phyloP scores from a whole-genome alignment of 139 green algal species.

The Eudorina sp. region DNA sequence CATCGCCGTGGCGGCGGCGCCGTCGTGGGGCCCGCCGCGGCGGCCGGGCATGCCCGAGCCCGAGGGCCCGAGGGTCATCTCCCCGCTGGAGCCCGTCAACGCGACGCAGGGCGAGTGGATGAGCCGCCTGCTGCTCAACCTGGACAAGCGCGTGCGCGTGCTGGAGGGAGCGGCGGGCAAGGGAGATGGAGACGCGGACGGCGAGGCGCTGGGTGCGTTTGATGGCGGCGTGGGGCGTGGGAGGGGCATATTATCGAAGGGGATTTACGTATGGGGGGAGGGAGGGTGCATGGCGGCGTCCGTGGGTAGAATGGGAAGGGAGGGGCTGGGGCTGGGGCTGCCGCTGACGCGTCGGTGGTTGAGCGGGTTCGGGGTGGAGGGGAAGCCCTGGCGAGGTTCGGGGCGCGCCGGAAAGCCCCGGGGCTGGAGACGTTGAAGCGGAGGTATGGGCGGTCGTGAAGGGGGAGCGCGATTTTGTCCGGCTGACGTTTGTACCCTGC shows the following conservation, averaged over 20 bases:
- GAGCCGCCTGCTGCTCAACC: constrained; percentile 33
- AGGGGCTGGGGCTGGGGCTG: no score
- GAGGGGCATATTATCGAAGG: no score
- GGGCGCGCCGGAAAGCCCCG: no score
- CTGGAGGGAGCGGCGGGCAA: constrained; percentile 29
- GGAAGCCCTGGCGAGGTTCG: no score
- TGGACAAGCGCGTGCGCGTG: constrained; percentile 38
- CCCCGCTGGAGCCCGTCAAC: constrained; percentile 9
- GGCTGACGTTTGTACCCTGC: no score
- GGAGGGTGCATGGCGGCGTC: not conserved
- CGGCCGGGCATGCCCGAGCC: not conserved
- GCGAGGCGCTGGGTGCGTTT: constrained; percentile 27
- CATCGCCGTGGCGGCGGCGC: not conserved
- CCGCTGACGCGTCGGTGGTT: no score
- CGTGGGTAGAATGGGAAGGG: not conserved
- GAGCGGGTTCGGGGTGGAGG: no score
- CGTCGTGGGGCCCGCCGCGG: constrained; percentile 1
- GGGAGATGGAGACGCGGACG: not conserved
- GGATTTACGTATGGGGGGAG: no score
- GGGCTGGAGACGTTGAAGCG: no score
- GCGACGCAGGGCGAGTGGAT: constrained; percentile 37
- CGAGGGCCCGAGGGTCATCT: not conserved
- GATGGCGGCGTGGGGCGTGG: not conserved
- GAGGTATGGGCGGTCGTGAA: no score
- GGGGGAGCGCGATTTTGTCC: no score